Evolutionary conservation across 2,329 filamentous ascomycete genomes (phyloP).

Genomic region (Colletotrichum truncatum): DNA sequence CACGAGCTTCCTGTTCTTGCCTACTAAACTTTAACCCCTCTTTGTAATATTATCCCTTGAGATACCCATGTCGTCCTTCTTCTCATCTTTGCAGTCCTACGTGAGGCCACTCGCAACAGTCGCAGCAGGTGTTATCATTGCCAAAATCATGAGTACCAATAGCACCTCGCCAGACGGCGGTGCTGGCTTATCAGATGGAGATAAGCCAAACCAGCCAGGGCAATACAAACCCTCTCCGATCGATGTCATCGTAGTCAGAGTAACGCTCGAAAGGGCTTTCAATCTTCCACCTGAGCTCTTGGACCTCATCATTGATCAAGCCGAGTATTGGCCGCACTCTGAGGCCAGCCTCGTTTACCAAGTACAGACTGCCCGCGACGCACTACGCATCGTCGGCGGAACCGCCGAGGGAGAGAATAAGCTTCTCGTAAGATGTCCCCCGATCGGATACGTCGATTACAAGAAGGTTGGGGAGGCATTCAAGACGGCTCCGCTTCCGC

Average conservation of each 20-base stretch:
- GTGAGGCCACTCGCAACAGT: conserved; percentile 3
- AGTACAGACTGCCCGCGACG: conserved; percentile 19
- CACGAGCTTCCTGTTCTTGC: neutral
- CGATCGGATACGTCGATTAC: conserved; percentile 42
- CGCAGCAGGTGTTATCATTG: conserved; percentile 9
- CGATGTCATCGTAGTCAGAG: conserved; percentile 60
- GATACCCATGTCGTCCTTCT: neutral
- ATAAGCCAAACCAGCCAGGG: neutral
- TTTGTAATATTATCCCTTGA: no score
- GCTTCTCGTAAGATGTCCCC: conserved; percentile 45
- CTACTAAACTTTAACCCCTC: no score
- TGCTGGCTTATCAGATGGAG: neutral
- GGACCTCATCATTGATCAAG: conserved; percentile 64
- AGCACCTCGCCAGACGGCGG: neutral
- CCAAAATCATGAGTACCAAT: neutral
- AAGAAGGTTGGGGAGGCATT: conserved; percentile 12
- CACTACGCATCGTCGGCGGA: conserved; percentile 36
- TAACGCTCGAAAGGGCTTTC: conserved; percentile 53
- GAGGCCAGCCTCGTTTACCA: conserved; percentile 41
- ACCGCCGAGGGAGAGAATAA: conserved; percentile 38
- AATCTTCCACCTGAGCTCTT: conserved; percentile 64
- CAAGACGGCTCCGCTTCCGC: conserved; percentile 19
- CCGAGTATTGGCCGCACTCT: conserved; percentile 70
- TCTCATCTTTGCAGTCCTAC: conserved; percentile 14
- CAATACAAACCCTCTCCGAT: conserved; percentile 47